These are phyloP conservation scores for Aspergillus quadrilineatus DNA, from an alignment of 2,329 filamentous ascomycete species.

Conservation along the genomic window DNA sequence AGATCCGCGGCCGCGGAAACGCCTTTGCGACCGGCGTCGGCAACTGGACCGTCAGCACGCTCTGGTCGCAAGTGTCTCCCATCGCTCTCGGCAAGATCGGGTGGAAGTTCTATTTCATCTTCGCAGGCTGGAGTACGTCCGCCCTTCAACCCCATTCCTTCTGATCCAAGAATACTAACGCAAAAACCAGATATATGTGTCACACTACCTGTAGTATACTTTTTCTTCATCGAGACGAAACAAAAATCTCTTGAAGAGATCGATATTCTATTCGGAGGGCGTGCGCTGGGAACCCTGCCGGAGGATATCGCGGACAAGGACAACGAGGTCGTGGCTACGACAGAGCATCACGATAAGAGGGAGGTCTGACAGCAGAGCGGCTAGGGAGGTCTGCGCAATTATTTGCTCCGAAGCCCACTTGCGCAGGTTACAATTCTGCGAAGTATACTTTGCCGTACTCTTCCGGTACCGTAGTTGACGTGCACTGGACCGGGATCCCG, in stretches of 20 bases:
- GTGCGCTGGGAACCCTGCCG: constrained; percentile 49
- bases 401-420: too few species aligned
- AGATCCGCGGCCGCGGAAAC: constrained; percentile 60
- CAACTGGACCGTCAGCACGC: constrained; percentile 60
- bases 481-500: background rate
- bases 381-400: background rate
- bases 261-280: constrained; percentile 56
- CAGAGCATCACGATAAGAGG: background rate
- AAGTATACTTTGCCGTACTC: too few species aligned
- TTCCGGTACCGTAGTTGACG: background rate
- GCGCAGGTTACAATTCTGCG: too few species aligned
- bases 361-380: background rate
- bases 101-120: constrained; percentile 60
- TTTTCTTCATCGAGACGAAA: constrained; percentile 57
- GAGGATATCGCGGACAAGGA: background rate
- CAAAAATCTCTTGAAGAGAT: constrained; percentile 58
- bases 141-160: background rate
- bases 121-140: constrained; percentile 52
- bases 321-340: background rate
- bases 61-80: constrained; percentile 60
- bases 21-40: constrained; percentile 59
- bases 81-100: constrained; percentile 50
- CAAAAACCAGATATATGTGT: constrained; percentile 31
- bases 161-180: constrained; percentile 3
- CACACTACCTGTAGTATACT: constrained; percentile 48